Evolutionary conservation across 805 yeast species (phyloP), one percentile per base, ranked within the genome.

Genomic region (Yarrowia divulgata): DNA sequence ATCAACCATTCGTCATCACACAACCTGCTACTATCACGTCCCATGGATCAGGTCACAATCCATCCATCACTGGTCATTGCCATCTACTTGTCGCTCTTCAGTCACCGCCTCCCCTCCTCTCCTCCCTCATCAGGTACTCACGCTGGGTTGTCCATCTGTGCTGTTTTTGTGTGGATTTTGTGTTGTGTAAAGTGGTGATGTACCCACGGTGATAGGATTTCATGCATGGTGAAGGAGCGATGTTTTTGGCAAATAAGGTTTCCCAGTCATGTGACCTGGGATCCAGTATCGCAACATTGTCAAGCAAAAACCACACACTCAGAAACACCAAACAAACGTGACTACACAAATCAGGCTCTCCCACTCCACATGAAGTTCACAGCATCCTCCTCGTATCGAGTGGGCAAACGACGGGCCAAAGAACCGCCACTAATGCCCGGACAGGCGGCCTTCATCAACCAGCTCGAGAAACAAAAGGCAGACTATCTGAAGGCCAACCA

Each of bases 331-430:
- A 23, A 23, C 29, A 23, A 23, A 23, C 29, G 29, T 23, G 29
- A 23, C 29, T 23, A 23, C 29, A 23, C 29, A 2, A 23, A n/a
- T n/a, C 29, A 23, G 29, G 29, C 29, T 23, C 29, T 23, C 29
- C 4, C n/a, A n/a, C n/a, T n/a, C n/a, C n/a, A n/a, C n/a, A 63
- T 63, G 68, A 63, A 63, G 14, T 63, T 63, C 57, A 63, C 68
- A 48, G 68, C 68, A 16, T 63, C 68, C 0, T 37, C 57, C 0
- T 48, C 68, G 1, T 49, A 48, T 10, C 10, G 68, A 37, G 68
- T 63, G 29, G 46, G 57, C 13, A 63, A 63, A 16, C 19, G 68
- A 19, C 69, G 69, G 8, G 52, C 50, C 18, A 66, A 66, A 12
- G 49, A 42, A 16, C 69, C 69, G 2, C 69, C 69, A 13, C n/a